These are phyloP conservation scores for Aspergillus viridinutans DNA, from an alignment of 2,329 filamentous ascomycete species.

Conservation along the genomic window DNA sequence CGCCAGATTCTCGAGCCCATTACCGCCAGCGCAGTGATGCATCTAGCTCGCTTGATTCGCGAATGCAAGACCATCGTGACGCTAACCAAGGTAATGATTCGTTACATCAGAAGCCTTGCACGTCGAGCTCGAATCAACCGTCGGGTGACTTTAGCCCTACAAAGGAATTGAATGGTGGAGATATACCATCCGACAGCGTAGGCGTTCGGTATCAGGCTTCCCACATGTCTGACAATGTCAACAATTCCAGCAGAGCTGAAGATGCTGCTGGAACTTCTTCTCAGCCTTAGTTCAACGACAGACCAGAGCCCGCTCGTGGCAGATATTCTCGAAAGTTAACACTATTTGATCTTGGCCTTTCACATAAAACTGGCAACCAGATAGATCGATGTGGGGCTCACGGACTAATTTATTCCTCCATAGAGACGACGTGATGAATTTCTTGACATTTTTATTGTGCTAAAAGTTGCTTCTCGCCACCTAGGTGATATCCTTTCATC, in stretches of 20 bases:
- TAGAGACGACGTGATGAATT: neutral
- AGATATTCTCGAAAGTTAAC: neutral
- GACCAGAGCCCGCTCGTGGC: neutral
- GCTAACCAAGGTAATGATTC: neutral
- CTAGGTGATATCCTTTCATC: neutral
- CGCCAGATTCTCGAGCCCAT: neutral
- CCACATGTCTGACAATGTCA: neutral
- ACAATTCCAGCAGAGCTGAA: neutral
- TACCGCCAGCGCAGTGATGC: slow-evolving; percentile 8
- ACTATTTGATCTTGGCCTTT: neutral
- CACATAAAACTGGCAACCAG: neutral
- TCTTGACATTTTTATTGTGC: neutral
- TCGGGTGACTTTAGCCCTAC: neutral
- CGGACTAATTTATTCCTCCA: neutral
- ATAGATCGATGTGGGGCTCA: neutral
- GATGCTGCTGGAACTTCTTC: neutral
- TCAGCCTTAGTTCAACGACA: neutral
- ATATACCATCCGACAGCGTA: neutral
- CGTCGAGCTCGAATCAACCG: neutral
- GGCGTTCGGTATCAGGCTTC: neutral
- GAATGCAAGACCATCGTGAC: neutral
- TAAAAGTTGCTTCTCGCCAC: neutral
- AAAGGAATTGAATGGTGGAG: neutral
- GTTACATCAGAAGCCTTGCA: neutral
- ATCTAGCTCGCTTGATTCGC: slow-evolving; percentile 3